Base-by-base conservation (phyloP, 352 stramenopile species). In the Pythium dissimile region DNA sequence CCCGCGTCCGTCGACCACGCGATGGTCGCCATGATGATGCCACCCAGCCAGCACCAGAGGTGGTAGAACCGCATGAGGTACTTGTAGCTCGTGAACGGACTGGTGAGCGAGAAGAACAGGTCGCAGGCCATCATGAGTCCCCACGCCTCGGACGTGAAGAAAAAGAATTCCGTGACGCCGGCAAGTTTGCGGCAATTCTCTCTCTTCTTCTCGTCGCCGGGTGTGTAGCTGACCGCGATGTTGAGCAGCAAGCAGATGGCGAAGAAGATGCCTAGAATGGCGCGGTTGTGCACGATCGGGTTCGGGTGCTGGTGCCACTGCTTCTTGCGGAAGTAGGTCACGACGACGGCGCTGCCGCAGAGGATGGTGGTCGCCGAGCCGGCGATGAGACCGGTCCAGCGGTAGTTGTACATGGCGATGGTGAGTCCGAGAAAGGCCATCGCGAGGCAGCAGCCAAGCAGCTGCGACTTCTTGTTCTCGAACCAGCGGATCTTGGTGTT, bases 1-100 rank as follows among this genome's bases (percentile, higher is more conserved):
- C 83, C 84, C 16, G 85, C 85, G 7, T 74, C 79, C 3, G 65
- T 48, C 21, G 74, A 71, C 49, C 81, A 89, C 18, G 85, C 88
- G 45, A 95, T 89, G 11, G 79, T 64, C 16, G 77, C 85, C 77
- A 95, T 92, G 20, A 79, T 71, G 37, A 95, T 87, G 38, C 85
- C 84, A 32, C 83, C 81, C 5, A 89, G 62, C 86, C 84, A 95
- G 18, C 88, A 77, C 83, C 85, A 93, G 13, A 92, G 31, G 53
- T 95, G 82, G 51, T 95, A 95, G 49, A 93, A 93, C 42, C 85
- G 84, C 84, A 95, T 94, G 59, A 92, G 72, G 27, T 83, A 74
- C 60, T 95, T 95, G 70, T 95, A 95, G 62, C 83, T 93, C 49
- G 85, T 95, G 61, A 95, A 95, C 8, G 86, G 86, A 67, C 86